Conservation (phyloP, 148 eudicot genomes). For the Dianthus caryophyllus region DNA sequence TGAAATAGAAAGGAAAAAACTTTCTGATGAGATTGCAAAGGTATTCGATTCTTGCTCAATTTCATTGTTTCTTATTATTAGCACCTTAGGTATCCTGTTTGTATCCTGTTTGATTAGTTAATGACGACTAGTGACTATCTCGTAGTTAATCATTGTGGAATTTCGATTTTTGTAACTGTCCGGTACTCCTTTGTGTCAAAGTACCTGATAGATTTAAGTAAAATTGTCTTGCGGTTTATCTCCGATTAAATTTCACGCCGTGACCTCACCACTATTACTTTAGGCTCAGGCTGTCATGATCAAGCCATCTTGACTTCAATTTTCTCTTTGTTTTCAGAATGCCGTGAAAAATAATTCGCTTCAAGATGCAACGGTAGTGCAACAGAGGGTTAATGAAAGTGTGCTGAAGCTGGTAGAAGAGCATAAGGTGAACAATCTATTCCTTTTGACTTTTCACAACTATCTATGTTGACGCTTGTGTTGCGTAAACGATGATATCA, state of each 20-base stretch:
- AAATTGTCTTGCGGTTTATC: neutral
- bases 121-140: too few relatives aligned
- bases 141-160: neutral
- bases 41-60: constrained; percentile 29
- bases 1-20: constrained; percentile 75
- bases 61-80: neutral
- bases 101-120: too few relatives aligned
- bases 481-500: neutral
- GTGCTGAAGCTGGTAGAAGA: constrained; percentile 76
- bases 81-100: too few relatives aligned
- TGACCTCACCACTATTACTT: neutral
- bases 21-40: constrained; percentile 77
- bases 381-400: constrained; percentile 67
- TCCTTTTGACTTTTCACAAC: neutral
- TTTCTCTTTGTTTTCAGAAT: constrained; percentile 46
- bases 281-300: neutral
- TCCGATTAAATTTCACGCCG: neutral
- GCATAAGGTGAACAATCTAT: constrained; percentile 53
- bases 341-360: constrained; percentile 52
- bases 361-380: constrained; percentile 66
- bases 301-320: constrained; percentile 12
- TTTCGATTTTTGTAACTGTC: neutral
- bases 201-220: neutral
- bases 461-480: neutral
- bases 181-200: neutral